A percentile compares a stretch with the other conserved stretches of the same genome.
Evolutionary conservation across 2,329 filamentous ascomycete genomes (phyloP).

Genomic region (Neonectria ditissima): DNA sequence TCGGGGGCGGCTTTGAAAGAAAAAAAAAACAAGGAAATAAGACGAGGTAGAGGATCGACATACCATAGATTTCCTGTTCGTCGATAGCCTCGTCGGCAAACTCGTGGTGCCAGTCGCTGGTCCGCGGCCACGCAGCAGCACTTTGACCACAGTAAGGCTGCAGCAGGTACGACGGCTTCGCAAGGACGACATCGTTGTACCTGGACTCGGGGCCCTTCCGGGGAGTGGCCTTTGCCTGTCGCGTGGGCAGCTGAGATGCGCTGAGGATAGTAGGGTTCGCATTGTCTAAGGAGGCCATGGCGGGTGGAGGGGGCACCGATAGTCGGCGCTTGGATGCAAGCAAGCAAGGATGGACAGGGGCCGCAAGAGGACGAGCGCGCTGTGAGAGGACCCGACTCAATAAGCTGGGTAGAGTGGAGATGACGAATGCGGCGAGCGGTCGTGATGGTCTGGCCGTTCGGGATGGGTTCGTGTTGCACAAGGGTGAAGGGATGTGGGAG

Average conservation of each 20-base stretch:
- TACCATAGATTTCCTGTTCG: slow-evolving; percentile 96
- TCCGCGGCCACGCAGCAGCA: slow-evolving; percentile 49
- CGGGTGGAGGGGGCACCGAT: slow-evolving; percentile 23
- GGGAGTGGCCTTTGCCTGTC: slow-evolving; percentile 64
- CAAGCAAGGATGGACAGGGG: slow-evolving; percentile 17
- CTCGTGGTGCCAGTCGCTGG: slow-evolving; percentile 64
- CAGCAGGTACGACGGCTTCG: slow-evolving; percentile 58
- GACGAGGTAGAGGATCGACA: slow-evolving; percentile 31
- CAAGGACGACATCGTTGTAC: slow-evolving; percentile 60
- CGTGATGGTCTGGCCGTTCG: slow-evolving; percentile 29
- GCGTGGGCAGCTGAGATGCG: slow-evolving; percentile 87
- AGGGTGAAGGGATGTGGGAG: slow-evolving; percentile 24
- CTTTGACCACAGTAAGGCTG: slow-evolving; percentile 54
- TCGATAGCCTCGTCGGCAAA: slow-evolving; percentile 85
- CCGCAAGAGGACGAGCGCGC: slow-evolving; percentile 7
- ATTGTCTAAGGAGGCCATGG: slow-evolving; percentile 68
- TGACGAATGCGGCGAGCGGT: slow-evolving; percentile 30
- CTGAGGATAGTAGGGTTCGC: slow-evolving; percentile 95
- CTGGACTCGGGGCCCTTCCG: slow-evolving; percentile 61
- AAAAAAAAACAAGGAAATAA: neutral
- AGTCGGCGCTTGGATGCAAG: slow-evolving; percentile 30
- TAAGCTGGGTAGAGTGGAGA: slow-evolving; percentile 38
- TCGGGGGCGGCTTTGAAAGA: neutral
- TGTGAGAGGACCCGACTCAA: slow-evolving; percentile 14
- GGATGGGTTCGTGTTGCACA: slow-evolving; percentile 28